These are phyloP conservation scores for Hypoxylon sp. DNA, from an alignment of 2,329 filamentous ascomycete genomes.

Conservation along the genomic window DNA sequence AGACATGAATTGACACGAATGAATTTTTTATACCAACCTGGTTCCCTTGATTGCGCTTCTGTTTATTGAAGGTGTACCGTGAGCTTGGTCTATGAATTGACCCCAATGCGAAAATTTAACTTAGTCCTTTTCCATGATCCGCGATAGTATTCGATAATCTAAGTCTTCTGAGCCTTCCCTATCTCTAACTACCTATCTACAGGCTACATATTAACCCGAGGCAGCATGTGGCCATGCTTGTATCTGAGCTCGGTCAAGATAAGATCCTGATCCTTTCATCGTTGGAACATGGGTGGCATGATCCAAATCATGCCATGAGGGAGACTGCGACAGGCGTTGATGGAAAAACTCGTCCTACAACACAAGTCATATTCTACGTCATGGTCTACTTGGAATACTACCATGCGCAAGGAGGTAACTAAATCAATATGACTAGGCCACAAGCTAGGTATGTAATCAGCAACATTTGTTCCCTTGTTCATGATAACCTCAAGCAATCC, in stretches of 20 bases:
- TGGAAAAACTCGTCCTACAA: not conserved
- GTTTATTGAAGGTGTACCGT: not conserved
- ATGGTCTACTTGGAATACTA: not conserved
- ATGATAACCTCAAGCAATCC: not conserved
- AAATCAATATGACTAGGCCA: not conserved
- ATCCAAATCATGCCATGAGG: not conserved
- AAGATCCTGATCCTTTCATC: not conserved
- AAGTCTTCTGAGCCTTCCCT: not conserved
- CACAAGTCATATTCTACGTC: not conserved
- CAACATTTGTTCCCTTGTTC: not conserved
- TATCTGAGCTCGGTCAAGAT: not conserved
- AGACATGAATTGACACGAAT: slow-evolving; percentile 42
- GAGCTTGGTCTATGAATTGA: not conserved
- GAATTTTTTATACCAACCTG: not conserved
- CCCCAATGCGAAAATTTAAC: not conserved
- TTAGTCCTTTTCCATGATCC: not conserved
- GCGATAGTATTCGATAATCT: too few species aligned
- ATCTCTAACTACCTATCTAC: not conserved
- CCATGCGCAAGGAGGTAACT: not conserved
- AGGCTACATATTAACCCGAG: not conserved
- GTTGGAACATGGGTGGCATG: not conserved
- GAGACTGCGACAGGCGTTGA: not conserved
- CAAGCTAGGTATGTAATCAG: slow-evolving; percentile 1
- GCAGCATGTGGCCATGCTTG: not conserved
- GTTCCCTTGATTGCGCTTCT: not conserved